These are phyloP conservation scores for Eucommia ulmoides DNA, from an alignment of 257 asterid species.

Conservation along the genomic window DNA sequence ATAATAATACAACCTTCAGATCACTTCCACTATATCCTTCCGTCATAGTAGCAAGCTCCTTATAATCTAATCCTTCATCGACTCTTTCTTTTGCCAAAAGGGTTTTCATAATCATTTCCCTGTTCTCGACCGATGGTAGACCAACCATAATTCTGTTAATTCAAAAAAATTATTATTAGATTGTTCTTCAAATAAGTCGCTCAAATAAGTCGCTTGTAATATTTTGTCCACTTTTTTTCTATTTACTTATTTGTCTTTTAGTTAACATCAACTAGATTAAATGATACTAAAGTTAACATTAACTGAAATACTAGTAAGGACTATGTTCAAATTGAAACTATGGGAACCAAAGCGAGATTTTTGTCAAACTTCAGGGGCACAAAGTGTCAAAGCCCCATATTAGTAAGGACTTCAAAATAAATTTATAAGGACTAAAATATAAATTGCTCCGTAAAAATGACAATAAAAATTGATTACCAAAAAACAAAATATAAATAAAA, in stretches of 20 bases:
- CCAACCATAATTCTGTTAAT: slow-evolving; percentile 71
- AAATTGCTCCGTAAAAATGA: no score
- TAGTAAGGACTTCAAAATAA: neutral
- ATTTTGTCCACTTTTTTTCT: neutral
- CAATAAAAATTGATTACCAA: no score
- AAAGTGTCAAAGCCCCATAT: no score
- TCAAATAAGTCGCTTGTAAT: no score
- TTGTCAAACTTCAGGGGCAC: no score
- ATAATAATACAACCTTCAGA: slow-evolving; percentile 48
- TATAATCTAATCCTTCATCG: slow-evolving; percentile 40
- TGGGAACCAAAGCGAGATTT: no score
- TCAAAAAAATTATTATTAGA: no score
- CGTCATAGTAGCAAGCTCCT: slow-evolving; percentile 64
- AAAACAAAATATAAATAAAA: no score
- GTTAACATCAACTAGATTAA: no score
- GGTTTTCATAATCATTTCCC: slow-evolving; percentile 63
- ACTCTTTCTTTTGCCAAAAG: slow-evolving; percentile 61
- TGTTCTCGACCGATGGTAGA: slow-evolving; percentile 53
- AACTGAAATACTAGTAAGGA: neutral
- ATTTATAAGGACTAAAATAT: neutral
- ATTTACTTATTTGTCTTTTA: neutral
- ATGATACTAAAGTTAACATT: no score
- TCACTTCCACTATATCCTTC: slow-evolving; percentile 91
- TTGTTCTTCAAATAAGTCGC: no score
- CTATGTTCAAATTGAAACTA: no score